Conservation (phyloP, 2,329 filamentous ascomycete species). For the Sporothrix phasma region DNA sequence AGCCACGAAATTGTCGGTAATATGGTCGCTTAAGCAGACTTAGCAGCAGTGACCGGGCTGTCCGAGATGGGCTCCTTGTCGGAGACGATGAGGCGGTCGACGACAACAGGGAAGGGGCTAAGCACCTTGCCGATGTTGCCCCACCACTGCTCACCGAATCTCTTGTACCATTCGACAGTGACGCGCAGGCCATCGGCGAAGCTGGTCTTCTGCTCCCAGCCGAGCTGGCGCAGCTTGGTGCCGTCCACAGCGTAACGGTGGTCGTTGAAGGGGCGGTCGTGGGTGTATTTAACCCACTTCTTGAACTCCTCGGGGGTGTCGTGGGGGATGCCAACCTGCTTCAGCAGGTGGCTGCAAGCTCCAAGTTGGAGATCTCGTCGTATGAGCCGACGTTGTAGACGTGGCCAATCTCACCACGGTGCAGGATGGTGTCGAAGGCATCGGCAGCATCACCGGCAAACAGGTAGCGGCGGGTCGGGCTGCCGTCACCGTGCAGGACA, state of each 20-base stretch:
- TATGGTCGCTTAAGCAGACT: background rate
- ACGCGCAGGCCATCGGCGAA: constrained; percentile 53
- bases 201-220: constrained; percentile 58
- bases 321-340: constrained; percentile 48
- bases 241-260: constrained; percentile 63
- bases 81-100: constrained; percentile 43
- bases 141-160: constrained; percentile 61
- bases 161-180: constrained; percentile 61
- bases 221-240: constrained; percentile 54
- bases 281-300: constrained; percentile 62
- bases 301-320: constrained; percentile 42
- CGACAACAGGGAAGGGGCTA: constrained; percentile 56
- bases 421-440: constrained; percentile 74
- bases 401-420: constrained; percentile 63
- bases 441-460: constrained; percentile 72
- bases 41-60: constrained; percentile 18
- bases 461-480: constrained; percentile 63
- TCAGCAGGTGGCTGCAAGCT: constrained; percentile 57
- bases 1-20: background rate
- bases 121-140: constrained; percentile 60
- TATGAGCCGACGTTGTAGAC: constrained; percentile 75
- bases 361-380: constrained; percentile 66
- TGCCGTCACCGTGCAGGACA: constrained; percentile 67
- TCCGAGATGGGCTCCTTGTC: constrained; percentile 35
- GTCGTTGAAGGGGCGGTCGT: constrained; percentile 72